Conservation (phyloP, 2,329 filamentous ascomycete genomes). For the Fusarium longipes region DNA sequence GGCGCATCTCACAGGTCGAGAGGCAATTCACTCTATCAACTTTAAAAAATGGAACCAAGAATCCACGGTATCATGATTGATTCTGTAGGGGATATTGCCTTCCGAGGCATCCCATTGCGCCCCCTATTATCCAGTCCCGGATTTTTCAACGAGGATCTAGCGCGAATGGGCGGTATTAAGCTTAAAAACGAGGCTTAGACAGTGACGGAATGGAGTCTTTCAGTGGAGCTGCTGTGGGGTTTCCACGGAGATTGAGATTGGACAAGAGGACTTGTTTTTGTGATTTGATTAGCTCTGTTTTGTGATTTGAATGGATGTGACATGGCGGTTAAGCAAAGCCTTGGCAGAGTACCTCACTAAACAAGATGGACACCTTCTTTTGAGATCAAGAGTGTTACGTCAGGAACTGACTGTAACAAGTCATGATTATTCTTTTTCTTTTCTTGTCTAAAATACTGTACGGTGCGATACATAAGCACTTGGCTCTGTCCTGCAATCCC, state of each 20-base stretch:
- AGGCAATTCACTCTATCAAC: background rate
- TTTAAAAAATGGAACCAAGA: constrained; percentile 10
- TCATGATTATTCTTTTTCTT: background rate
- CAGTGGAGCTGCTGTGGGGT: constrained; percentile 7
- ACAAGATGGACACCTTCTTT: background rate
- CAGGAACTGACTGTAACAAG: background rate
- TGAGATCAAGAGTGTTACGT: background rate
- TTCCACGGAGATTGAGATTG: constrained; percentile 2
- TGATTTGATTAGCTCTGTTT: constrained; percentile 8
- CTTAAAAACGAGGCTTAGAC: constrained; percentile 36
- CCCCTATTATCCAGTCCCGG: constrained; percentile 9
- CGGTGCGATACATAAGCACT: background rate
- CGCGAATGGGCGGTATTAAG: constrained; percentile 27
- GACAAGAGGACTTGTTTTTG: background rate
- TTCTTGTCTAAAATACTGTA: background rate
- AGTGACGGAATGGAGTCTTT: constrained; percentile 16
- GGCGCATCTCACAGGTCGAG: background rate
- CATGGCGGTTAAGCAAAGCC: background rate
- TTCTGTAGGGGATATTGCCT: background rate
- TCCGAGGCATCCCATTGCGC: constrained; percentile 13
- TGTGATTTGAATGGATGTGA: background rate
- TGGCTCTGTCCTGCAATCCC: background rate
- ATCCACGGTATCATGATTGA: background rate
- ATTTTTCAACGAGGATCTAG: constrained; percentile 11
- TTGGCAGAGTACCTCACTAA: background rate